Conservation (phyloP, 805 yeast species). For the Suhomyces tanzawaensis region DNA sequence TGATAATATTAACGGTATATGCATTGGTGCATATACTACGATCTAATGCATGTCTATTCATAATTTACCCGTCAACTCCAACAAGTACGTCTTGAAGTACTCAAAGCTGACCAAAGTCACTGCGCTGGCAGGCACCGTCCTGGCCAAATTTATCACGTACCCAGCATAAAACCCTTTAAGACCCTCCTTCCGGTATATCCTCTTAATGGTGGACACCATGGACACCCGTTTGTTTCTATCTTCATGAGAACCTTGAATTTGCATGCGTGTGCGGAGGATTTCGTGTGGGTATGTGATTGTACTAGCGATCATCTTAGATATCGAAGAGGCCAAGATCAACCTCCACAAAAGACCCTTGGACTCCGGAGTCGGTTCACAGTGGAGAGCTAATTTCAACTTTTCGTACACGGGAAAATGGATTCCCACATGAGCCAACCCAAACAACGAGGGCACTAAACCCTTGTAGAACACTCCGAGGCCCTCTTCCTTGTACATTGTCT, state of each 20-base stretch:
- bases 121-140: slow-evolving; percentile 95
- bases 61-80: slow-evolving; percentile 28
- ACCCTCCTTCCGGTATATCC: slow-evolving; percentile 66
- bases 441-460: slow-evolving; percentile 85
- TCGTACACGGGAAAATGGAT: slow-evolving; percentile 96
- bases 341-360: slow-evolving; percentile 23
- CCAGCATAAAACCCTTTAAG: slow-evolving; percentile 85
- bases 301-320: slow-evolving; percentile 86
- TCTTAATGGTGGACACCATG: slow-evolving; percentile 31
- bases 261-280: slow-evolving; percentile 87
- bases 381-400: slow-evolving; percentile 58
- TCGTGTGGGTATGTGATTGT: slow-evolving; percentile 94
- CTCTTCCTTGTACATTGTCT: slow-evolving; percentile 72
- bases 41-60: too few species aligned
- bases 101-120: slow-evolving; percentile 94
- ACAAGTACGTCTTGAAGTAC: slow-evolving; percentile 59
- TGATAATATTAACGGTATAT: too few species aligned
- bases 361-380: slow-evolving; percentile 7
- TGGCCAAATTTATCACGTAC: slow-evolving; percentile 73
- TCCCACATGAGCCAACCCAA: slow-evolving; percentile 91
- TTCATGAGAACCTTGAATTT: slow-evolving; percentile 43
- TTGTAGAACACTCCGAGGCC: slow-evolving; percentile 81
- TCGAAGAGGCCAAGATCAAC: slow-evolving; percentile 59
- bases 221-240: slow-evolving; percentile 7
- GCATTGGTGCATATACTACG: too few species aligned